Evolutionary conservation across 257 asterid species (phyloP), one percentile per base, ranked within the genome.

Genomic region (Ballota nigra): DNA sequence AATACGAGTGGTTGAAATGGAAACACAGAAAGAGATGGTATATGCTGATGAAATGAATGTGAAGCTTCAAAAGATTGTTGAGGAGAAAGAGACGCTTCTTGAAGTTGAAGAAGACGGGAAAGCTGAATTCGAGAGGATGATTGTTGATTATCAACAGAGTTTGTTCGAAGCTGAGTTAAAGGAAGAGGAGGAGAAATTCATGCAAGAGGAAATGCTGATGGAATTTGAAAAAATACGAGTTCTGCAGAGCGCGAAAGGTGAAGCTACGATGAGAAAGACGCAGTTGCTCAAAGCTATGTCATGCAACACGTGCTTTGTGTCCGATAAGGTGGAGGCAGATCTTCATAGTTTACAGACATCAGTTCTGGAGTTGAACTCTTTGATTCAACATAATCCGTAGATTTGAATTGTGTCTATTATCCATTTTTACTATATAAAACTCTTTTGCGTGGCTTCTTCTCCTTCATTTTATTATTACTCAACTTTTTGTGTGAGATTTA

Each of bases 281-380:
- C 69, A 80, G 73, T 36, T 87, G 68, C 71, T 85, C 72, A 90
- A 82, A 74, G 82, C 76, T 63, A 66, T 85, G 36, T 52, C 87
- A 2, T 58, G 82, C 68, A 77, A 69, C 26, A 78, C 92, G 8
- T 29, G 86, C 81, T 73, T 78, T 60, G 79, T 86, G 66, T 84
- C 93, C 13, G 87, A 86, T 41, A 88, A 86, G 77, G 66, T 91
- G 72, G 89, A 82, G 81, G 88, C 82, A 64, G 92, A 88, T 82
- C 85, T 93, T 66, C 81, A 73, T n/a, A 75, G 71, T 43, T 28
- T 85, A 67, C 80, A 66, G 47, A 67, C 61, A 40, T 85, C 95
- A 8, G 79, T 94, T 4, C 77, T 75, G 18, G 93, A 86, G 70
- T 70, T 91, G 79, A 75, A 58, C 73, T 59, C 68, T 43, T 57